Conservation (phyloP, 176 grass and related monocot species). For the Phoenix dactylifera region DNA sequence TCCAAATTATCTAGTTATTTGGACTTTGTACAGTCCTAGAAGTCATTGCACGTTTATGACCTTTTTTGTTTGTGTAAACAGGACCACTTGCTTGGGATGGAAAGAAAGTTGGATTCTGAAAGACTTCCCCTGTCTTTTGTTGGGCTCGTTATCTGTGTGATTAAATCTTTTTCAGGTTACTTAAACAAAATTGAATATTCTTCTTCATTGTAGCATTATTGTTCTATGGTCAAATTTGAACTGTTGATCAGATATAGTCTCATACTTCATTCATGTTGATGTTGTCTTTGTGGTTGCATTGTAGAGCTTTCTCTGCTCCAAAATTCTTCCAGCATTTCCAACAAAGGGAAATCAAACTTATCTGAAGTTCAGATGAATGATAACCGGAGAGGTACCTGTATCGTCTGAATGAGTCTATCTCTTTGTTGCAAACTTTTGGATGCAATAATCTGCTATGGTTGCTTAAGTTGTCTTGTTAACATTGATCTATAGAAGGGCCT, state of each 20-base stretch:
- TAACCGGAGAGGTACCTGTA: background rate
- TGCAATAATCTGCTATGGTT: too few species aligned
- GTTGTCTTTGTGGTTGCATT: slow-evolving; percentile 21
- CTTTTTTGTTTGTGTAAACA: slow-evolving; percentile 35
- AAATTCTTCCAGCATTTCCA: slow-evolving; percentile 26
- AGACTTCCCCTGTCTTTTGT: slow-evolving; percentile 53
- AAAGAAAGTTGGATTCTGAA: slow-evolving; percentile 44
- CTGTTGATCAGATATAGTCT: too few species aligned
- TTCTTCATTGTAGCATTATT: too few species aligned
- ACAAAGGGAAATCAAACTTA: slow-evolving; percentile 29
- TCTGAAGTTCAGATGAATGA: slow-evolving; percentile 20
- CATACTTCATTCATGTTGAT: slow-evolving; percentile 6
- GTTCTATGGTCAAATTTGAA: too few species aligned
- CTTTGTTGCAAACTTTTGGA: too few species aligned
- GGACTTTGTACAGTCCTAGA: too few species aligned
- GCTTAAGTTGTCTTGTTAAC: too few species aligned
- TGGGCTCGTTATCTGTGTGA: slow-evolving; percentile 47
- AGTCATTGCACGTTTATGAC: background rate
- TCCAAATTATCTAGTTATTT: background rate
- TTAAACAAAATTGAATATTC: too few species aligned
- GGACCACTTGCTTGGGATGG: slow-evolving; percentile 67
- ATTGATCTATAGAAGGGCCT: too few species aligned
- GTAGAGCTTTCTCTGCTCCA: slow-evolving; percentile 73
- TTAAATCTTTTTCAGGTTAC: slow-evolving; percentile 86
- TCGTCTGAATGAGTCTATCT: background rate